Evolutionary conservation across 208 protist species (phyloP).

Genomic region (Acanthamoeba lenticulata): DNA sequence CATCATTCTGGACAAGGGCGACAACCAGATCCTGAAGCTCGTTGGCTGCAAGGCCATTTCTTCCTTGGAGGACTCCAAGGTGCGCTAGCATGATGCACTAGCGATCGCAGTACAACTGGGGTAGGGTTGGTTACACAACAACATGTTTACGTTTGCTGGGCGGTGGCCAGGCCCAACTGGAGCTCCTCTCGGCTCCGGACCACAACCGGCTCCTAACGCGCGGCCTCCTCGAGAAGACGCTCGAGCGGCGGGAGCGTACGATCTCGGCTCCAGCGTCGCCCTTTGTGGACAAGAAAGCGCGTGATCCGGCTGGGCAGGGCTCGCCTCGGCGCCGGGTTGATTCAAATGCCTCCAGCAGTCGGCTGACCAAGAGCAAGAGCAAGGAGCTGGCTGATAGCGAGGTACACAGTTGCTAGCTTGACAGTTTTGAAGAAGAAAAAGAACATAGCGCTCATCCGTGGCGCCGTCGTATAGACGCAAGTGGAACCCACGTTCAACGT

Average conservation of each 20-base stretch:
- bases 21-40: constrained; percentile 37
- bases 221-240: neutral
- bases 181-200: neutral
- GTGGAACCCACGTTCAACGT: too few species aligned
- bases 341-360: neutral
- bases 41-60: constrained; percentile 37
- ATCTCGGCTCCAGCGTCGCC: neutral
- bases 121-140: too few species aligned
- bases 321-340: too few species aligned
- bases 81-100: neutral
- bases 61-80: constrained; percentile 25
- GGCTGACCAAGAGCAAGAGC: too few species aligned
- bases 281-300: too few species aligned
- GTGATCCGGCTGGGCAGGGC: too few species aligned
- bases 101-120: neutral
- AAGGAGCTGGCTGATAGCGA: too few species aligned
- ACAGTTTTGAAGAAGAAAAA: too few species aligned
- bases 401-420: too few species aligned
- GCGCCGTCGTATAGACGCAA: too few species aligned
- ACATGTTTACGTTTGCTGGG: neutral
- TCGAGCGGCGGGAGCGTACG: neutral
- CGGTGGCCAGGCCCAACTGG: neutral
- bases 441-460: too few species aligned
- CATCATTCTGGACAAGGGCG: constrained; percentile 26
- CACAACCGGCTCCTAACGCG: neutral